Base-by-base conservation (phyloP, 495 filamentous ascomycete genomes). In the Aspergillus kassunensis region DNA sequence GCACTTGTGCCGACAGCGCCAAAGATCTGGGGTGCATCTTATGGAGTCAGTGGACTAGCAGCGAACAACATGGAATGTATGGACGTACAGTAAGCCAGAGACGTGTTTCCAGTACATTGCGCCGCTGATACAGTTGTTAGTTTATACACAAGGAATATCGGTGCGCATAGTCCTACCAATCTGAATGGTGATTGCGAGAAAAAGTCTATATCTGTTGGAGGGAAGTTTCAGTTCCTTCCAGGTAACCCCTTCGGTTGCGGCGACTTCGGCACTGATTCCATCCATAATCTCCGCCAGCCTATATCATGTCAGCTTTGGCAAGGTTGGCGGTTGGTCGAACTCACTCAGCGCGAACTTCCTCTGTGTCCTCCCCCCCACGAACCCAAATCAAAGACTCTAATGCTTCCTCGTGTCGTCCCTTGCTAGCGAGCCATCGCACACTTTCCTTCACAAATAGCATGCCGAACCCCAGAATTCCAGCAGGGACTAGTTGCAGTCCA, bases 371-470 rank as follows among this genome's bases (percentile, higher is more conserved):
- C 44, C 69, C 68, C 13, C 70, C 77, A 4, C 78, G 70, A 48
- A 80, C 72, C 75, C 75, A 78, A 2, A 60, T 62, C 13, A 80
- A 54, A 19, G 69, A 71, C 49, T 69, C 44, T 65, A 68, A 68
- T 2, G 76, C 77, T 42, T 81, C 76, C 4, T 77, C 76, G 29
- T 68, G 63, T n/a, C 71, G 67, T 11, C 71, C 73, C 45, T 73
- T 73, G 50, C 75, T 79, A 6, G 71, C 69, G 23, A 79, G 56
- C 77, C 78, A 81, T 20, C 77, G 69, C 59, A 60, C 64, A 69
- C 70, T 74, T 54, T 81, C 77, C 0, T 71, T 70, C 21, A 80
- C 37, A 6, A 70, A 70, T 7, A 76, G 57, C 47, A 77, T 70
- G 2, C 76, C 72, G 3, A 78, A 6, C 3, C 65, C 69, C 13